phyloP scores from a whole-genome alignment of 768 basidiomycete genomes.

The Polyporus arcularius region DNA sequence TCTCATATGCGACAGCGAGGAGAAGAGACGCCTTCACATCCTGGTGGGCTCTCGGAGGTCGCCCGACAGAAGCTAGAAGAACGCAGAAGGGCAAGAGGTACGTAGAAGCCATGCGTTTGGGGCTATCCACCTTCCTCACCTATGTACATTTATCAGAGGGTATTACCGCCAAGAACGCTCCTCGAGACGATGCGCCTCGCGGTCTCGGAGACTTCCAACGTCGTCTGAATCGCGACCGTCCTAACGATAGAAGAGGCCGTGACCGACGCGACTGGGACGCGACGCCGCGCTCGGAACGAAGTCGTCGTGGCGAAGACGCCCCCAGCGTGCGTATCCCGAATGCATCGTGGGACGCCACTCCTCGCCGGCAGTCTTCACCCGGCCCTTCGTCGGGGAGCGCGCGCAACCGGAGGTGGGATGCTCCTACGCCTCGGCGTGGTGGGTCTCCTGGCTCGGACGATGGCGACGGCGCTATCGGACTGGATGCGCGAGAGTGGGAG shows the following conservation, averaged over 20 bases:
- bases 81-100: conserved; percentile 66
- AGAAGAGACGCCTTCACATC: conserved; percentile 92
- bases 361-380: conserved; percentile 43
- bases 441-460: conserved; percentile 73
- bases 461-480: conserved; percentile 37
- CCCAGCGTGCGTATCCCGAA: conserved; percentile 91
- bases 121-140: neutral
- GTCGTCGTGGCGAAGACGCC: conserved; percentile 52
- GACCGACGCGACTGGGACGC: conserved; percentile 51
- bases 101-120: neutral
- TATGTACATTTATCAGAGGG: conserved; percentile 54
- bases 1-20: conserved; percentile 71
- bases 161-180: conserved; percentile 61
- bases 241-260: conserved; percentile 31
- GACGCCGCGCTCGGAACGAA: conserved; percentile 62
- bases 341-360: conserved; percentile 93
- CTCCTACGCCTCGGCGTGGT: conserved; percentile 77
- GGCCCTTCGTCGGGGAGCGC: neutral
- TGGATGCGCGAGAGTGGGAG: conserved; percentile 93
- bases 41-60: conserved; percentile 81
- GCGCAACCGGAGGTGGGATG: conserved; percentile 66
- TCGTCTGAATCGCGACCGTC: conserved; percentile 77
- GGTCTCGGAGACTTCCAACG: conserved; percentile 93
- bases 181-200: conserved; percentile 56
- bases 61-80: conserved; percentile 78